Evolutionary conservation across 345 rosid species (phyloP).

Genomic region (Eucalyptus brandiana): DNA sequence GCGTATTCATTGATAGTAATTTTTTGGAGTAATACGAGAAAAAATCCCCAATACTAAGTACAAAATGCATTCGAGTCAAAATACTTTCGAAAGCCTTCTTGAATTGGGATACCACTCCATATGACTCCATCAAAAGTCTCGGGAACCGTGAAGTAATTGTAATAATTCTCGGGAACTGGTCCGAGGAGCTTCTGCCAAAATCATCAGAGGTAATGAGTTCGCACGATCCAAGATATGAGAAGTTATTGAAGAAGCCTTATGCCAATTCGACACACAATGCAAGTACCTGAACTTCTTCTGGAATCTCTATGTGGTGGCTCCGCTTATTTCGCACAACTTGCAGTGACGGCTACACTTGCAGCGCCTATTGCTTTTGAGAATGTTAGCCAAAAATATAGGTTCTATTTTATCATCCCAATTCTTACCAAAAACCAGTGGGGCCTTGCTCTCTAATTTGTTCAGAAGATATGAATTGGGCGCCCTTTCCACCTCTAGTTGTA

Average conservation of each 20-base stretch:
- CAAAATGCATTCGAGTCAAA: background rate
- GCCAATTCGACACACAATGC: background rate
- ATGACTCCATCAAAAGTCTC: constrained; percentile 12
- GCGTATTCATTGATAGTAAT: too few species aligned
- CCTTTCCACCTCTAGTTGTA: fast-evolving
- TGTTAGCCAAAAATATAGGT: constrained; percentile 38
- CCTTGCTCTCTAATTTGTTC: background rate
- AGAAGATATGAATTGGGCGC: too few species aligned
- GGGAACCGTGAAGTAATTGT: constrained; percentile 29
- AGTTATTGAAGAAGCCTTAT: too few species aligned
- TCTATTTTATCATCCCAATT: constrained; percentile 88
- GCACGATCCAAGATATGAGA: too few species aligned
- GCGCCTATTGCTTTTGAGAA: background rate
- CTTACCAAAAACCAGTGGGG: constrained; percentile 51
- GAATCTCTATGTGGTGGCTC: constrained; percentile 39
- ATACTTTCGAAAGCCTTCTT: constrained; percentile 59
- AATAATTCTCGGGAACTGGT: constrained; percentile 65
- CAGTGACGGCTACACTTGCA: constrained; percentile 29
- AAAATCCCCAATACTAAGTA: background rate
- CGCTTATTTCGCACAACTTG: constrained; percentile 71
- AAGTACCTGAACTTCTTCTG: constrained; percentile 57
- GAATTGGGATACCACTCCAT: constrained; percentile 30
- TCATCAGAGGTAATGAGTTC: background rate
- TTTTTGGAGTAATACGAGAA: too few species aligned
- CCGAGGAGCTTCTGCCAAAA: constrained; percentile 59